Evolutionary conservation across 768 basidiomycete species (phyloP).

Genomic region (Tylopilus sp.): DNA sequence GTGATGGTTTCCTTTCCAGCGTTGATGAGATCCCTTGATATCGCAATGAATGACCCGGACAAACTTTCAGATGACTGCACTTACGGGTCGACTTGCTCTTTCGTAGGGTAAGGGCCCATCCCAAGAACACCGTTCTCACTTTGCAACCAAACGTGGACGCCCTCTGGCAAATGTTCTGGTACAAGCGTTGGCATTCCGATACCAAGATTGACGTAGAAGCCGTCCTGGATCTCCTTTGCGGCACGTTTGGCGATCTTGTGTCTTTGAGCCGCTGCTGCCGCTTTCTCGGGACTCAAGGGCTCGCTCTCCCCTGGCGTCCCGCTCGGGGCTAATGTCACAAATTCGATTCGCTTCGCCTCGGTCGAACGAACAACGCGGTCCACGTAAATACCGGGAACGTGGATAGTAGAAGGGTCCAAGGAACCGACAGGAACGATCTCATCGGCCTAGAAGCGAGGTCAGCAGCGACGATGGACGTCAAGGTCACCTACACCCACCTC

Average conservation of each 20-base stretch:
- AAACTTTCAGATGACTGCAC: constrained; percentile 26
- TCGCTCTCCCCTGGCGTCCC: constrained; percentile 29
- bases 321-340: constrained; percentile 61
- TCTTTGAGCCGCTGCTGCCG: constrained; percentile 50
- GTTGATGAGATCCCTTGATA: constrained; percentile 79
- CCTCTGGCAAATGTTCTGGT: constrained; percentile 70
- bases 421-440: constrained; percentile 82
- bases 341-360: constrained; percentile 74
- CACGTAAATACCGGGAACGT: constrained; percentile 82
- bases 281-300: constrained; percentile 45
- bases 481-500: constrained; percentile 51
- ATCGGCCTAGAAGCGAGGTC: constrained; percentile 57
- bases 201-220: constrained; percentile 84
- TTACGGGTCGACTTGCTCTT: constrained; percentile 77
- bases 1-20: constrained; percentile 96
- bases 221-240: constrained; percentile 85
- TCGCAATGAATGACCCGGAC: constrained; percentile 1
- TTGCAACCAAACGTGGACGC: constrained; percentile 83
- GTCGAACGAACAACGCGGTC: constrained; percentile 84
- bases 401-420: constrained; percentile 77
- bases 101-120: constrained; percentile 87
- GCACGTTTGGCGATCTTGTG: constrained; percentile 82
- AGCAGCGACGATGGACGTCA: constrained; percentile 4
- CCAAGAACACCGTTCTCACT: constrained; percentile 90
- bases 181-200: constrained; percentile 92